Percentiles rank a stretch among this genome's conserved stretches.
phyloP scores from a whole-genome alignment of 2,329 filamentous ascomycete species.

The Ophiostoma piceae region DNA sequence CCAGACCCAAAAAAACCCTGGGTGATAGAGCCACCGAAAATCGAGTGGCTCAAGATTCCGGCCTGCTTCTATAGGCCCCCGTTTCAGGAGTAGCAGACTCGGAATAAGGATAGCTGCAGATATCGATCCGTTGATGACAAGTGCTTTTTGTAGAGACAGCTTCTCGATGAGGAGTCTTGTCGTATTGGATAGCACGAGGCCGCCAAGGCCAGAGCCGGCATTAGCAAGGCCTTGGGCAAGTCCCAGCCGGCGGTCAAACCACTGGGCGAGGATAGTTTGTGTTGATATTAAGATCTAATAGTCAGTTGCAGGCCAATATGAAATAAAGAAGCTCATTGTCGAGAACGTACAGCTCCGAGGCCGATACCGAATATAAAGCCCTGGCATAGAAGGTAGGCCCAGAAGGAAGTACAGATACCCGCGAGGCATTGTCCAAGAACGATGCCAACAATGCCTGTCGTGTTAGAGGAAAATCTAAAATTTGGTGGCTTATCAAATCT shows the following conservation, averaged over 20 bases:
- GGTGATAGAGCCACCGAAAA: background rate
- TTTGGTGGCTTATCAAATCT: no score
- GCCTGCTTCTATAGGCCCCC: background rate
- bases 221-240: background rate
- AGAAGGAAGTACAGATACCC: background rate
- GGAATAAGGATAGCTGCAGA: background rate
- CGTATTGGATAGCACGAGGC: background rate
- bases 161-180: background rate
- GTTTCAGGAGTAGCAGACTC: background rate
- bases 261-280: background rate
- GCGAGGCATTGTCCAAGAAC: background rate
- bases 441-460: background rate
- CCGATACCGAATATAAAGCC: background rate
- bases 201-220: background rate
- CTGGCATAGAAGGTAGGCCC: background rate
- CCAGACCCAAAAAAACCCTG: slow-evolving; percentile 5
- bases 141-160: background rate
- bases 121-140: background rate
- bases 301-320: background rate
- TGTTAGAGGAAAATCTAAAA: no score
- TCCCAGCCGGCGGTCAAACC: background rate
- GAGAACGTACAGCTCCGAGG: background rate
- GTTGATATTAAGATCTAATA: background rate
- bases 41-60: background rate
- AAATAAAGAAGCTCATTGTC: background rate